Evolutionary conservation across 108 stramenopile genomes (phyloP).

Genomic region (Seminavis robusta): DNA sequence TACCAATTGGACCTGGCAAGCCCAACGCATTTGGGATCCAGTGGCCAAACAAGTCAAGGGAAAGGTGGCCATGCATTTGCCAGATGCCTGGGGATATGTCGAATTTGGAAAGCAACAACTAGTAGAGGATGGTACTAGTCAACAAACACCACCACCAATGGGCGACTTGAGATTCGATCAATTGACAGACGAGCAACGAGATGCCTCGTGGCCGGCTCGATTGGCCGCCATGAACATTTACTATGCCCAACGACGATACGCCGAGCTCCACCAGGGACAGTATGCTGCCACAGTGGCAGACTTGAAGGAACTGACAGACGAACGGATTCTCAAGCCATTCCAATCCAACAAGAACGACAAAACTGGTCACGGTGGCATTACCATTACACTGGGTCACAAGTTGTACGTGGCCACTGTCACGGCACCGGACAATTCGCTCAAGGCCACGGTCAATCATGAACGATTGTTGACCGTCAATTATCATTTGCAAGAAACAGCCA

Average conservation of each 20-base stretch:
- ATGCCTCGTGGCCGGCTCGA: slow-evolving; percentile 58
- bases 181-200: no score
- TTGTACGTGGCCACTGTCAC: no score
- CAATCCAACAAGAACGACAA: no score
- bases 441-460: no score
- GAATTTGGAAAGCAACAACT: slow-evolving; percentile 41
- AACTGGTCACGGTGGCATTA: no score
- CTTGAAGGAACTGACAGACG: slow-evolving; percentile 6
- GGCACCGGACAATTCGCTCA: no score
- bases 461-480: no score
- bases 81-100: slow-evolving; percentile 69
- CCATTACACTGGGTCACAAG: no score
- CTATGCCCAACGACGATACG: slow-evolving; percentile 54
- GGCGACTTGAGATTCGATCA: background rate
- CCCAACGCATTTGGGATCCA: slow-evolving; percentile 61
- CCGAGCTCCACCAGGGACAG: slow-evolving; percentile 1
- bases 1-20: slow-evolving; percentile 74
- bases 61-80: slow-evolving; percentile 55
- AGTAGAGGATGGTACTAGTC: slow-evolving; percentile 9
- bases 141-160: background rate
- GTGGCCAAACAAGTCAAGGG: slow-evolving; percentile 18
- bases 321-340: slow-evolving; percentile 16
- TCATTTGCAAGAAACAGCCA: no score
- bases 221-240: slow-evolving; percentile 84
- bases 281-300: slow-evolving; percentile 14